Conservation (phyloP, 371 early-diverging fungal genomes). For the Apophysomyces ossiformis region DNA sequence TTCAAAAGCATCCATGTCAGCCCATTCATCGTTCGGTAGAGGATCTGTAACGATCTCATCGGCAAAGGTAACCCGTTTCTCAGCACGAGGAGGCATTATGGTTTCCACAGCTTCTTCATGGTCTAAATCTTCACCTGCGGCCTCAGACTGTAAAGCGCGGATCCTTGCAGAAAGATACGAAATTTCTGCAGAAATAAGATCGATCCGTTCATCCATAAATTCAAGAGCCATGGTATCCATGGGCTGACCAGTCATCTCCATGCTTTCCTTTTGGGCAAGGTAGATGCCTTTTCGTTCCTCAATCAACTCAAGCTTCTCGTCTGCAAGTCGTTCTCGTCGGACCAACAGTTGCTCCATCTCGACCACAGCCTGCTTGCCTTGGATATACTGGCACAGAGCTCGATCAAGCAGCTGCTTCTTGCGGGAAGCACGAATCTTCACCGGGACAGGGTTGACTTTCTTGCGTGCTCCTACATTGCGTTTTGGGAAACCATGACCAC, state of each 20-base stretch:
- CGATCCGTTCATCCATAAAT: constrained; percentile 83
- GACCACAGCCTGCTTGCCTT: constrained; percentile 55
- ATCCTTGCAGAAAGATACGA: constrained; percentile 74
- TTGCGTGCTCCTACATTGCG: constrained; percentile 14
- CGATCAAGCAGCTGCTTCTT: constrained; percentile 72
- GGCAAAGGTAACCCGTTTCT: constrained; percentile 49
- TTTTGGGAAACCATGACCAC: constrained; percentile 20
- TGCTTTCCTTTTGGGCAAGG: constrained; percentile 62
- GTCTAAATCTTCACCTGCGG: constrained; percentile 60
- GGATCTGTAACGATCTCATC: constrained; percentile 51
- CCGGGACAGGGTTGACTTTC: constrained; percentile 43
- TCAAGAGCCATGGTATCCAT: constrained; percentile 61
- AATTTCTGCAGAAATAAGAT: constrained; percentile 84
- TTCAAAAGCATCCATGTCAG: constrained; percentile 60
- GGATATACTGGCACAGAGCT: constrained; percentile 53
- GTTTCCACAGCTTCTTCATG: constrained; percentile 43
- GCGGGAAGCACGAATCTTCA: constrained; percentile 41
- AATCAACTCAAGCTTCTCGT: constrained; percentile 73
- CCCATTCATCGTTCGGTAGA: constrained; percentile 44
- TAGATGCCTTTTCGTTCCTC: constrained; percentile 74
- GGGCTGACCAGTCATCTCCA: constrained; percentile 52
- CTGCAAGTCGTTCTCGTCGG: constrained; percentile 63
- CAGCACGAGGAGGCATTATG: constrained; percentile 15
- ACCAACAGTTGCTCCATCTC: constrained; percentile 56
- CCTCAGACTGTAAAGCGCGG: constrained; percentile 72